These are phyloP conservation scores for Chrysosporium queenslandicum DNA, from an alignment of 2,329 filamentous ascomycete genomes.

Conservation along the genomic window DNA sequence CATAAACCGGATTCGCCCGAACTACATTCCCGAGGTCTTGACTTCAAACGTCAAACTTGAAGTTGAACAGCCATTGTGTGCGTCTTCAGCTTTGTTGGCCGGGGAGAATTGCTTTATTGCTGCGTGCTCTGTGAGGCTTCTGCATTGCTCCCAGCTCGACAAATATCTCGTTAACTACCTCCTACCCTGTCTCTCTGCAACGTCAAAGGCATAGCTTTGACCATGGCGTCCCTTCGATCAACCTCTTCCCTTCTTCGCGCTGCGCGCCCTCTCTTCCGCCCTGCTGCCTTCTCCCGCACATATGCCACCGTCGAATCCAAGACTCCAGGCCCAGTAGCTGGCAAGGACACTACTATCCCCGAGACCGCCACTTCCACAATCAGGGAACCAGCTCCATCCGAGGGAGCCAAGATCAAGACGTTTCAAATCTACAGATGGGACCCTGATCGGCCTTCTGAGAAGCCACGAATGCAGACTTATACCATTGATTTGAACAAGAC, in stretches of 20 bases:
- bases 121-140: not conserved
- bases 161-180: not conserved
- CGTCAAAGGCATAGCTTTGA: constrained; percentile 13
- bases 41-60: constrained; percentile 9
- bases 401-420: constrained; percentile 64
- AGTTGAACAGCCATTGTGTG: constrained; percentile 8
- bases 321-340: constrained; percentile 19
- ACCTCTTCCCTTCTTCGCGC: constrained; percentile 38
- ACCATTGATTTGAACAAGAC: constrained; percentile 97
- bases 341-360: constrained; percentile 26
- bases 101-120: not conserved
- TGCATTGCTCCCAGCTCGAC: not conserved
- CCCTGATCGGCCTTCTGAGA: constrained; percentile 80
- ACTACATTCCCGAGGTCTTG: constrained; percentile 13
- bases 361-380: constrained; percentile 50
- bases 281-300: constrained; percentile 31
- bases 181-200: not conserved
- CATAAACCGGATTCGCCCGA: constrained; percentile 17
- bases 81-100: not conserved
- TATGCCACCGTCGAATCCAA: constrained; percentile 39
- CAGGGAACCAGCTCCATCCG: constrained; percentile 46
- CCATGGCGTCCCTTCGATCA: constrained; percentile 42
- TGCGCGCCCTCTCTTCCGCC: constrained; percentile 35
- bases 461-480: constrained; percentile 93
- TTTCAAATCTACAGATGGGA: constrained; percentile 99